Conservation (phyloP, 495 filamentous ascomycete species). For the Rhizodiscina lignyota region DNA sequence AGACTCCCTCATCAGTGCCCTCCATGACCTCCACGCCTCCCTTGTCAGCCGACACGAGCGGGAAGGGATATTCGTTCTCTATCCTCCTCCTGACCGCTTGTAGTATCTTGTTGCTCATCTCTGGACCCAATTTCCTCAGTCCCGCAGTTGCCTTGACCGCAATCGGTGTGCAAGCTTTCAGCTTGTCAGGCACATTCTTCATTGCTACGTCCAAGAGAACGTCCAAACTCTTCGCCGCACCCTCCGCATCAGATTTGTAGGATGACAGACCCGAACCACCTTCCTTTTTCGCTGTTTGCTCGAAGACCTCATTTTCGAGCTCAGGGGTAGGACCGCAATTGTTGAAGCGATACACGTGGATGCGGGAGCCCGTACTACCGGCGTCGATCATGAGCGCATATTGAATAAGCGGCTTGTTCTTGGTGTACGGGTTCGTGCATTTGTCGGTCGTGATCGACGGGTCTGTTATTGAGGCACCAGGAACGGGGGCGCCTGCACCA, state of each 20-base stretch:
- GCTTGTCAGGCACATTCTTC: conserved; percentile 63
- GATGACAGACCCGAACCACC: conserved; percentile 75
- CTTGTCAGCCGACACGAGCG: conserved; percentile 68
- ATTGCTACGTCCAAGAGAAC: conserved; percentile 72
- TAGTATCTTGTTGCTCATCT: conserved; percentile 68
- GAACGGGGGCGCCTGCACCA: conserved; percentile 23
- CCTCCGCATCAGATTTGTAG: conserved; percentile 68
- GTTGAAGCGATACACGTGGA: conserved; percentile 98
- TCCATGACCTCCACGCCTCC: conserved; percentile 92
- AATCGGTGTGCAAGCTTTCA: conserved; percentile 75
- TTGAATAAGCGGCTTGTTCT: conserved; percentile 82
- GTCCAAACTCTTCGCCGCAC: conserved; percentile 79
- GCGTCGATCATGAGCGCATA: conserved; percentile 98
- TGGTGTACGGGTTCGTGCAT: conserved; percentile 67
- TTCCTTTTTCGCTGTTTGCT: conserved; percentile 65
- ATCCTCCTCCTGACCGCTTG: conserved; percentile 68
- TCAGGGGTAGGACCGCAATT: conserved; percentile 95
- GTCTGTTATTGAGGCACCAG: too few species aligned
- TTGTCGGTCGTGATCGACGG: conserved; percentile 43
- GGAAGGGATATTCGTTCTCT: conserved; percentile 87
- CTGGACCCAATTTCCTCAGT: conserved; percentile 65
- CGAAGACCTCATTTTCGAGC: conserved; percentile 78
- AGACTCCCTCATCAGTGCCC: conserved; percentile 90
- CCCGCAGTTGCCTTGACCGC: conserved; percentile 96
- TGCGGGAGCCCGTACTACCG: conserved; percentile 90